Evolutionary conservation across 2,329 filamentous ascomycete genomes (phyloP).

Genomic region (Coniochaeta pulveracea): DNA sequence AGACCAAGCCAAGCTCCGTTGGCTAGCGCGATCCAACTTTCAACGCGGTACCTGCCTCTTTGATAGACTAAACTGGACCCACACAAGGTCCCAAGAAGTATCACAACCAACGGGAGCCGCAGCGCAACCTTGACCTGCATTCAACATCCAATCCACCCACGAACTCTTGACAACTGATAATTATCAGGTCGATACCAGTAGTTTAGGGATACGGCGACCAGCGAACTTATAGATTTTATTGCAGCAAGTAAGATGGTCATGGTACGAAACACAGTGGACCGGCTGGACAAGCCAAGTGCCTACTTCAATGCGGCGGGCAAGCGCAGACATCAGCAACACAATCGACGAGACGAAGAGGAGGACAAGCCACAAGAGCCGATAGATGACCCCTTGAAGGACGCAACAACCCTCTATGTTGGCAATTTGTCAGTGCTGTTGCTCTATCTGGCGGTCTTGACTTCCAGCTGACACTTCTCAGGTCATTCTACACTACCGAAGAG

Average conservation of each 20-base stretch:
- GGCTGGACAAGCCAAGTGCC: conserved; percentile 87
- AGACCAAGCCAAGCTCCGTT: too few relatives aligned
- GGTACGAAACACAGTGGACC: conserved; percentile 66
- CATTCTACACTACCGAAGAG: conserved; percentile 97
- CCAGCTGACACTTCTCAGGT: conserved; percentile 35
- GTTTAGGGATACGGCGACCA: too few relatives aligned
- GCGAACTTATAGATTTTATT: not conserved
- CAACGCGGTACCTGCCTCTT: too few relatives aligned
- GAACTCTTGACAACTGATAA: too few relatives aligned
- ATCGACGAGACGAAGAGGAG: conserved; percentile 46
- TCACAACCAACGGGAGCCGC: too few relatives aligned
- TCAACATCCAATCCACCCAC: too few relatives aligned
- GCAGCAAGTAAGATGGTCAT: conserved; percentile 15
- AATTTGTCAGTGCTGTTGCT: conserved; percentile 56
- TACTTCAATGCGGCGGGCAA: conserved; percentile 82
- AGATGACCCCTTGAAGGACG: conserved; percentile 72
- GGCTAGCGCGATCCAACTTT: too few relatives aligned
- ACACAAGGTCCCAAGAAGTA: too few relatives aligned
- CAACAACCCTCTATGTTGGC: conserved; percentile 93
- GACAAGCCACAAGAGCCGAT: conserved; percentile 41
- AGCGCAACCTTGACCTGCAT: too few relatives aligned
- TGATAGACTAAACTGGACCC: too few relatives aligned
- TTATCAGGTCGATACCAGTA: too few relatives aligned
- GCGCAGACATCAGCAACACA: too few relatives aligned
- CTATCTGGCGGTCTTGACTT: conserved; percentile 1